These are phyloP conservation scores for Jatropha curcas DNA, from an alignment of 345 rosid species.

Conservation along the genomic window DNA sequence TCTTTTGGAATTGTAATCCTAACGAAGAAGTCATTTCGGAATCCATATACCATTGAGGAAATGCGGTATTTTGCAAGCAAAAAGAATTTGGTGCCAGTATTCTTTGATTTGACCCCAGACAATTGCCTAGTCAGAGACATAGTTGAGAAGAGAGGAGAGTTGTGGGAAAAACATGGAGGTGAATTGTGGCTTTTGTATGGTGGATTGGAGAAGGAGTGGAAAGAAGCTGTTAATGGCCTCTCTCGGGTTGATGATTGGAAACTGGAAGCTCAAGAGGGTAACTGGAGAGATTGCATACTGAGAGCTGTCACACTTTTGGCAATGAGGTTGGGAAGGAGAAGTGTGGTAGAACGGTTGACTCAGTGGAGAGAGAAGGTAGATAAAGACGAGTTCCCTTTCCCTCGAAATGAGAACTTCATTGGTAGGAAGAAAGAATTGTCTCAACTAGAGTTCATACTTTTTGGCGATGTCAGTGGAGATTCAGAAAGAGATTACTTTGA, in stretches of 20 bases:
- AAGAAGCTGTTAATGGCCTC: constrained; percentile 72
- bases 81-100: constrained; percentile 90
- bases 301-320: constrained; percentile 73
- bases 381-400: constrained; percentile 85
- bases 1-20: constrained; percentile 80
- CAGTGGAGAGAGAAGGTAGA: constrained; percentile 86
- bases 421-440: constrained; percentile 92
- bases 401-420: constrained; percentile 71
- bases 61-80: constrained; percentile 70
- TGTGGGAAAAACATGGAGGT: constrained; percentile 95
- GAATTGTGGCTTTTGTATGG: constrained; percentile 81
- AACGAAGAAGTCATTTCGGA: constrained; percentile 77
- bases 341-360: constrained; percentile 72
- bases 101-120: constrained; percentile 70
- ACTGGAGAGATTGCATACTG: constrained; percentile 88
- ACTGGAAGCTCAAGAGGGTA: constrained; percentile 85
- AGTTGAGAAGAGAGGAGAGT: constrained; percentile 87
- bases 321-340: constrained; percentile 80
- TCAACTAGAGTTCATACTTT: constrained; percentile 81
- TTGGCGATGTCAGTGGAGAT: constrained; percentile 81
- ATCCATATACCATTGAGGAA: constrained; percentile 85
- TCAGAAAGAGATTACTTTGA: constrained; percentile 81
- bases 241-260: constrained; percentile 82
- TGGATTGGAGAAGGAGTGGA: constrained; percentile 94
- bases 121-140: constrained; percentile 95